A percentile compares a stretch with the other conserved stretches of the same genome.
Conservation (phyloP, 169 alveolate species). For the Neospora caninum region DNA sequence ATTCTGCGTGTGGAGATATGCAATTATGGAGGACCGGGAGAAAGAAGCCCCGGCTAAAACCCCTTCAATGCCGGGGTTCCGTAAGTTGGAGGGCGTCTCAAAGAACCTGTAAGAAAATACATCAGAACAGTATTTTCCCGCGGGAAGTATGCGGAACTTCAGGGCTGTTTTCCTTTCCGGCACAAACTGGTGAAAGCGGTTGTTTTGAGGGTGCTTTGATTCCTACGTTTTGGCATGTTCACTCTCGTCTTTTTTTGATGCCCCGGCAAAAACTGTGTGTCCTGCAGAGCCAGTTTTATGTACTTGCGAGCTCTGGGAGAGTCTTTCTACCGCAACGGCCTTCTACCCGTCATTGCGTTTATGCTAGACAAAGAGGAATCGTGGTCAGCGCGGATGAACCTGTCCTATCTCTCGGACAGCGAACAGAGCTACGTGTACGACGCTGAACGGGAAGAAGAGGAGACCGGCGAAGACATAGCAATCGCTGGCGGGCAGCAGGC, state of each 20-base stretch:
- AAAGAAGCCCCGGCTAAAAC: no score
- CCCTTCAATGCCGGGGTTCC: no score
- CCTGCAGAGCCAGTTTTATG: not conserved
- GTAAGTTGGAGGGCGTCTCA: no score
- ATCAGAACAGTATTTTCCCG: no score
- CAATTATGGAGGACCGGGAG: no score
- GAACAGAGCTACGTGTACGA: not conserved
- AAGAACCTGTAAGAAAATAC: no score
- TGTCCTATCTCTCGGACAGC: not conserved
- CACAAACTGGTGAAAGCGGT: no score
- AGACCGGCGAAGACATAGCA: not conserved
- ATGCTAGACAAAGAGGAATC: not conserved
- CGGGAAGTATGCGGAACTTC: no score
- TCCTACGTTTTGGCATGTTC: no score
- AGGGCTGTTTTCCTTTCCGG: no score
- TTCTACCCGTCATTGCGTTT: not conserved
- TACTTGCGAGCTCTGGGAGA: not conserved
- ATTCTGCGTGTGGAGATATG: no score
- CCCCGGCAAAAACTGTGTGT: not conserved
- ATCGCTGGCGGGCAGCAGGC: not conserved
- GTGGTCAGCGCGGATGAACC: not conserved
- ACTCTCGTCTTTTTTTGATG: not conserved
- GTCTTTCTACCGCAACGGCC: not conserved
- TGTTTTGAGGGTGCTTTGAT: no score
- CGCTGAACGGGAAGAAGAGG: not conserved